Evolutionary conservation across 139 green algal species (phyloP), one percentile per base, ranked within the genome.

Genomic region (Chlorella sp.): DNA sequence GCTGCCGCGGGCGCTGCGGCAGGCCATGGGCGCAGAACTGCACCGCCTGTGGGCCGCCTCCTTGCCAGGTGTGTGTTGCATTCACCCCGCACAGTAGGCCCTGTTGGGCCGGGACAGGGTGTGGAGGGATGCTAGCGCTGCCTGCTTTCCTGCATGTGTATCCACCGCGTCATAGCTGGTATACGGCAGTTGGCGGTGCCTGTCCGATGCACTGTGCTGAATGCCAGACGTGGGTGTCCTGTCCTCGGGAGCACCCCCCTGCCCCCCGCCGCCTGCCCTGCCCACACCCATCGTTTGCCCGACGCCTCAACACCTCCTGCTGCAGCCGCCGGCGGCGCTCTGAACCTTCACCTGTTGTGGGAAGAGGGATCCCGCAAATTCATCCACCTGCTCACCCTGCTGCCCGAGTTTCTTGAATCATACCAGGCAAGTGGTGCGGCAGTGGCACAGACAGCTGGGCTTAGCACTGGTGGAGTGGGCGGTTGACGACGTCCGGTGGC

Each of bases 371-470:
- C n/a, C 18, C 57, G 22, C 3, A 34, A 69, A 15, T 91, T 73
- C 36, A 42, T 75, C 19, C 24, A 42, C 42, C 90, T 92, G 24
- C 26, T 92, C 5, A 71, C 60, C 32, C 86, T 91, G n/a, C 34
- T 77, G 48, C 90, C 90, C 0, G 64, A 91, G 40, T 36, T 66
- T 34, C 75, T 92, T 36, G 90, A 92, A 69, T 19, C 78, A 9
- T 92, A 92, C 48, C 34, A 71, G 64, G 64, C 22, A 90, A 36
- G 60, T 57, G 48, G 7, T 57, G 48, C 9, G 48, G 48, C 48
- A 57, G 48, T 9, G 5, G 48, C 7, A n/a, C 7, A 57, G 48
- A 57, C 48, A 57, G 48, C n/a, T n/a, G n/a, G n/a, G n/a, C n/a
- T n/a, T n/a, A n/a, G n/a, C n/a, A n/a, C n/a, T n/a, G n/a, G n/a